Conservation (phyloP, 352 stramenopile species). For the Pythium utonaiense region DNA sequence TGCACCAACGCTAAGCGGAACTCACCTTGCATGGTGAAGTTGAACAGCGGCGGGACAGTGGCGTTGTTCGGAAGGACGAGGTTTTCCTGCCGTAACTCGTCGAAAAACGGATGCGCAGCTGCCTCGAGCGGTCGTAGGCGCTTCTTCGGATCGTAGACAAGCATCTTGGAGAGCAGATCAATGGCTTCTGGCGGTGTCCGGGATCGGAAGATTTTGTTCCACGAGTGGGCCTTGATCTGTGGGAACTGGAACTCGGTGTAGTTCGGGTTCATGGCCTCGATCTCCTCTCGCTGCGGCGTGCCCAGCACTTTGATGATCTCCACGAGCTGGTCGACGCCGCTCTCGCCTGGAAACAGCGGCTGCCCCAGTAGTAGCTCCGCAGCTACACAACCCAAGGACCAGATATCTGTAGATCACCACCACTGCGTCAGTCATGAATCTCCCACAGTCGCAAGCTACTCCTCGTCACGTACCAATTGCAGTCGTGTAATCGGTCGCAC, state of each 20-base stretch:
- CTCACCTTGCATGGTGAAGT: conserved; percentile 91
- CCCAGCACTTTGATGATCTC: conserved; percentile 99
- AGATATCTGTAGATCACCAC: conserved; percentile 85
- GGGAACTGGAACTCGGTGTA: conserved; percentile 99
- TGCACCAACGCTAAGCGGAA: background rate
- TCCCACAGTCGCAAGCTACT: background rate
- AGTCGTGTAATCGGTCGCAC: conserved; percentile 99
- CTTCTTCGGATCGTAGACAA: conserved; percentile 96
- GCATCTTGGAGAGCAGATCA: conserved; percentile 95
- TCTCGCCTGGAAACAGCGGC: conserved; percentile 98
- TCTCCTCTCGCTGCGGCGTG: conserved; percentile 98
- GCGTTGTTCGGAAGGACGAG: conserved; percentile 84
- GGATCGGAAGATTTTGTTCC: conserved; percentile 96
- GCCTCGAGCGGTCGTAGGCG: conserved; percentile 74
- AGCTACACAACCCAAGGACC: conserved; percentile 96
- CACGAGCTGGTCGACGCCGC: conserved; percentile 98
- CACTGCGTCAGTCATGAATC: conserved; percentile 27
- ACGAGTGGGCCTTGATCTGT: conserved; percentile 98
- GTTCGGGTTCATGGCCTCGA: conserved; percentile 99
- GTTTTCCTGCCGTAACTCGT: conserved; percentile 92
- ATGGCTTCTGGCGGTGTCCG: conserved; percentile 95
- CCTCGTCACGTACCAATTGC: conserved; percentile 81
- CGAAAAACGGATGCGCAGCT: conserved; percentile 96
- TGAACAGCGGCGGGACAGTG: conserved; percentile 88
- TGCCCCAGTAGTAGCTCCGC: conserved; percentile 97